phyloP scores from a whole-genome alignment of 345 rosid genomes.

The Salix dunnii region DNA sequence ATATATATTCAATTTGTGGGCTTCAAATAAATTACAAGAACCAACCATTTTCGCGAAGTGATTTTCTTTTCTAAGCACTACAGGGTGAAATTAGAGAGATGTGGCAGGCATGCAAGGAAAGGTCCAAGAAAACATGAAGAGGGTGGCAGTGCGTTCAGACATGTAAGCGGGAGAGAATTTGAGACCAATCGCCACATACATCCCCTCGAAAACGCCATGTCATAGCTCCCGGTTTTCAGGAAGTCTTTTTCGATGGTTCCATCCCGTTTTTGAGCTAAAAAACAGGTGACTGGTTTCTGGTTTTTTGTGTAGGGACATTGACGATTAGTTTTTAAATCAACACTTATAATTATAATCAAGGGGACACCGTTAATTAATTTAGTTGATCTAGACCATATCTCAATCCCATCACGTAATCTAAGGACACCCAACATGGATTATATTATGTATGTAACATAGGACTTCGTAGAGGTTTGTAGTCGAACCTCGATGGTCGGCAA shows the following conservation, averaged over 20 bases:
- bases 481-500: background rate
- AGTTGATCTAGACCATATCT: background rate
- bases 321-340: background rate
- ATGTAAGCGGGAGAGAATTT: background rate
- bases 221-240: constrained; percentile 21
- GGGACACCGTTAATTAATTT: too few species aligned
- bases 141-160: background rate
- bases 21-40: background rate
- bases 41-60: too few species aligned
- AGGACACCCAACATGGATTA: background rate
- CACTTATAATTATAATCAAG: background rate
- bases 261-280: background rate
- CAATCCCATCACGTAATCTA: background rate
- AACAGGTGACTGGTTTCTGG: constrained; percentile 4
- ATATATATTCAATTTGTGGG: background rate
- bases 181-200: background rate
- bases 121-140: background rate
- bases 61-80: background rate
- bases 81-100: background rate
- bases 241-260: background rate
- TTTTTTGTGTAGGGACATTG: background rate
- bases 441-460: background rate
- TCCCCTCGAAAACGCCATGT: background rate
- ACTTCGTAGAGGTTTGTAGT: background rate
- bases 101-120: background rate